Evolutionary conservation across 495 filamentous ascomycete species (phyloP).

Genomic region (Chaetomium fimeti): DNA sequence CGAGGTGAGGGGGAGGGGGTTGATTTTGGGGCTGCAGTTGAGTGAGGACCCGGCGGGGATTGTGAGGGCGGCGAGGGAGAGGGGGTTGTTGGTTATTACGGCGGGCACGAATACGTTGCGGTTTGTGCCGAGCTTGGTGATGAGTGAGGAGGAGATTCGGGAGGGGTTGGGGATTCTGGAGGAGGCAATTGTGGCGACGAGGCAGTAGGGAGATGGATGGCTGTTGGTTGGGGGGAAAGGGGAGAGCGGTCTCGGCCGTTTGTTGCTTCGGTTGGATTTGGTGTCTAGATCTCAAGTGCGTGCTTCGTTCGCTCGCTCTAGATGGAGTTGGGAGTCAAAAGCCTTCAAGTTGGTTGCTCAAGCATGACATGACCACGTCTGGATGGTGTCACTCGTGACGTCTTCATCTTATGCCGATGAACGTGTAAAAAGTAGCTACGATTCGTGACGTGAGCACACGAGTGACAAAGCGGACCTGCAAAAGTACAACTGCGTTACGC

Average conservation of each 20-base stretch:
- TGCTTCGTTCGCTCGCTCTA: neutral
- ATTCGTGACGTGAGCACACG: neutral
- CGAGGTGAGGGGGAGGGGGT: slow-evolving; percentile 77
- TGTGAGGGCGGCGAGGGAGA: slow-evolving; percentile 80
- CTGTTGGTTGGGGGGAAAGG: neutral
- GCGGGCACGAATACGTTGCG: slow-evolving; percentile 84
- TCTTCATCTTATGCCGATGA: neutral
- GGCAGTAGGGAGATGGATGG: slow-evolving; percentile 10
- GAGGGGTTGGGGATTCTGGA: slow-evolving; percentile 73
- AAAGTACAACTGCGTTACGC: neutral
- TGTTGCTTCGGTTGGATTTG: neutral
- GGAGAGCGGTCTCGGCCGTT: neutral
- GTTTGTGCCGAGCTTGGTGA: slow-evolving; percentile 79
- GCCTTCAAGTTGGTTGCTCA: neutral
- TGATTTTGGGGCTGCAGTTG: slow-evolving; percentile 85
- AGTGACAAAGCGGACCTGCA: neutral
- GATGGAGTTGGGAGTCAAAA: slow-evolving; percentile 1
- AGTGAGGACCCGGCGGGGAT: slow-evolving; percentile 65
- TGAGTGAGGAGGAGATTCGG: slow-evolving; percentile 73
- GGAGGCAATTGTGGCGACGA: slow-evolving; percentile 60
- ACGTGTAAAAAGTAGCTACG: neutral
- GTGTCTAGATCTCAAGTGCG: neutral
- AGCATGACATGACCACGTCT: neutral
- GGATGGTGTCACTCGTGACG: neutral
- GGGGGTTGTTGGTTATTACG: slow-evolving; percentile 86